Base-by-base conservation (phyloP, 352 stramenopile species). In the Pythium aristosporum region DNA sequence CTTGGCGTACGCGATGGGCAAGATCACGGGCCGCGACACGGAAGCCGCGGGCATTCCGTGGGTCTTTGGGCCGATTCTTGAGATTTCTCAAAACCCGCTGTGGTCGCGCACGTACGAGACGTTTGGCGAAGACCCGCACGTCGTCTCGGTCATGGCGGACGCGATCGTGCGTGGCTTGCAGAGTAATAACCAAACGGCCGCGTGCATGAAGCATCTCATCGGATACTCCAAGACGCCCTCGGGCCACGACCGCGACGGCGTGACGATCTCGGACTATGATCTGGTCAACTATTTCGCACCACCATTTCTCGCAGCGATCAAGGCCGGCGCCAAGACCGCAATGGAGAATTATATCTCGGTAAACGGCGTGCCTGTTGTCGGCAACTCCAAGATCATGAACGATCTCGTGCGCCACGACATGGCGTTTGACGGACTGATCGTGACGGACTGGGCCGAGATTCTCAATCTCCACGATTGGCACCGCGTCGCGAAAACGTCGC, bases 341-440 rank as follows among this genome's bases (percentile, higher is more conserved):
- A 98, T 98, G 96, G 93, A 98, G 72, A 96, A 69, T 51, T 98
- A 98, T 77, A 94, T 91, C 53, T 94, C 96, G 58, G 62, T 97
- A 51, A 97, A 97, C 54, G 91, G 91, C 8, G 78, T 98, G n/a
- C 95, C 95, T 0, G 88, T 98, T 10, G 84, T 96, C 7, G 79
- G 80, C 18, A 98, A 92, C 49, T 74, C 72, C 15, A 82, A 87
- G 42, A 75, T 82, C 47, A 69, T 95, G 3, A 32, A 54, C 5
- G 43, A 59, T 37, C 57, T 73, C 5, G 51, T 96, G 16, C 69
- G 87, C 16, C 61, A 87, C 10, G 64, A 89, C 42, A 70, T 96
- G 57, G 61, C 63, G 4, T 96, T 93, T 65, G 57, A 87, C 13
- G 85, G 85, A 5, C 67, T 95, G 44, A 63, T 94, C 18, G 78